Evolutionary conservation across 495 filamentous ascomycete species (phyloP).

Genomic region (Podospora tetraspora): DNA sequence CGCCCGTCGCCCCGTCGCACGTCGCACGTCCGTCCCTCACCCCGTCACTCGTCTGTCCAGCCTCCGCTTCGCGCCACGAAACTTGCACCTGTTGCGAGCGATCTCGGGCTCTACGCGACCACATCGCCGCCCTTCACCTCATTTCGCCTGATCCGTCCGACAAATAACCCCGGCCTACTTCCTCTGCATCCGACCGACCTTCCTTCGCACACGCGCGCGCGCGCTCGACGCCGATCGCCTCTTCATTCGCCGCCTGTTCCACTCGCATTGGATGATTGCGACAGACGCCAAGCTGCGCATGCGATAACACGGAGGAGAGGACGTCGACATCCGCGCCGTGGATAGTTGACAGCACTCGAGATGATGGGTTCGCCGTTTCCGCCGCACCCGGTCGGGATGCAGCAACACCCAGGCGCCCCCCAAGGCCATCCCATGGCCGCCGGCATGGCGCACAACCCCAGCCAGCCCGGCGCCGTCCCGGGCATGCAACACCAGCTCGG

Average conservation of each 20-base stretch:
- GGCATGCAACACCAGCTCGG: conserved; percentile 65
- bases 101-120: conserved; percentile 13
- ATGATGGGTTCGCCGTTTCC: conserved; percentile 64
- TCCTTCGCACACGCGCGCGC: conserved; percentile 1
- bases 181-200: neutral
- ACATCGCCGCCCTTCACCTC: conserved; percentile 11
- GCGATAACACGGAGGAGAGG: conserved; percentile 34
- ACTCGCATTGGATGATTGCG: conserved; percentile 7
- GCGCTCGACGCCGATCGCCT: conserved; percentile 6
- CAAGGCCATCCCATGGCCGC: conserved; percentile 65
- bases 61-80: conserved; percentile 6
- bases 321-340: conserved; percentile 49
- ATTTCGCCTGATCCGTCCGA: neutral
- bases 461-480: conserved; percentile 61
- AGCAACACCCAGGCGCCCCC: conserved; percentile 64
- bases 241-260: neutral
- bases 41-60: neutral
- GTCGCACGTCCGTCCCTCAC: neutral
- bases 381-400: conserved; percentile 65
- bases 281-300: conserved; percentile 33
- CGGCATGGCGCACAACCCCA: conserved; percentile 53
- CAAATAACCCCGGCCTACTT: neutral
- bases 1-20: neutral
- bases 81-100: conserved; percentile 13
- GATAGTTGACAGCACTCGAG: conserved; percentile 42